Evolutionary conservation across 140 eudicot species (phyloP).

Genomic region (Senecio squalidus): DNA sequence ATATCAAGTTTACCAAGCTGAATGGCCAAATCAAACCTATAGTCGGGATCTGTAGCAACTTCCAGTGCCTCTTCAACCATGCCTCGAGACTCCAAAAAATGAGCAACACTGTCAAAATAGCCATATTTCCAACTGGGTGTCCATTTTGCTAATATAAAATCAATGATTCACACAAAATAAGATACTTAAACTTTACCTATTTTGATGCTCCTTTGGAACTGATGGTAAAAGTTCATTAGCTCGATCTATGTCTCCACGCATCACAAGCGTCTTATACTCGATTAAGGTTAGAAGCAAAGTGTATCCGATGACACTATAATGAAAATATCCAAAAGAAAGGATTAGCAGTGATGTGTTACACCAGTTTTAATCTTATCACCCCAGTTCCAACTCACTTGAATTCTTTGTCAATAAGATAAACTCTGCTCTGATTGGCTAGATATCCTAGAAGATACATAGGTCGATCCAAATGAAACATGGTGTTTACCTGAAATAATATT

Average conservation of each 20-base stretch:
- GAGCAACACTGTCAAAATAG: slow-evolving; percentile 66
- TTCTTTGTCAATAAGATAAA: slow-evolving; percentile 41
- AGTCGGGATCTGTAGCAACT: slow-evolving; percentile 88
- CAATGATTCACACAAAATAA: neutral
- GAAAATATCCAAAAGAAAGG: neutral
- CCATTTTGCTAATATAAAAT: no score
- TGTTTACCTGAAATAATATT: slow-evolving; percentile 25
- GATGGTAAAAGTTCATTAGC: slow-evolving; percentile 79
- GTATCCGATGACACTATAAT: slow-evolving; percentile 79
- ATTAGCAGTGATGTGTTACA: slow-evolving; percentile 1
- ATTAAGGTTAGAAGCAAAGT: slow-evolving; percentile 86
- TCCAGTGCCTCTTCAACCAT: slow-evolving; percentile 78
- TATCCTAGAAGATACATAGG: slow-evolving; percentile 45
- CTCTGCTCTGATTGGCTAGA: slow-evolving; percentile 44
- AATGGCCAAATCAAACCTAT: slow-evolving; percentile 85
- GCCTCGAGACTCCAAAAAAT: slow-evolving; percentile 87
- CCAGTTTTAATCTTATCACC: neutral
- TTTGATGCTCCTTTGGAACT: slow-evolving; percentile 88
- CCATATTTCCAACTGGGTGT: neutral
- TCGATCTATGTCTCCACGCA: slow-evolving; percentile 97
- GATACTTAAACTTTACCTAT: slow-evolving; percentile 48
- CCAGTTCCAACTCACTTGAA: slow-evolving; percentile 25
- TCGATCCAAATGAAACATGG: slow-evolving; percentile 45
- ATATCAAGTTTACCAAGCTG: slow-evolving; percentile 78
- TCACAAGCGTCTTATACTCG: slow-evolving; percentile 95